These are phyloP conservation scores for Boletellus sp. DNA, from an alignment of 1,284 basidiomycete species.

Conservation along the genomic window DNA sequence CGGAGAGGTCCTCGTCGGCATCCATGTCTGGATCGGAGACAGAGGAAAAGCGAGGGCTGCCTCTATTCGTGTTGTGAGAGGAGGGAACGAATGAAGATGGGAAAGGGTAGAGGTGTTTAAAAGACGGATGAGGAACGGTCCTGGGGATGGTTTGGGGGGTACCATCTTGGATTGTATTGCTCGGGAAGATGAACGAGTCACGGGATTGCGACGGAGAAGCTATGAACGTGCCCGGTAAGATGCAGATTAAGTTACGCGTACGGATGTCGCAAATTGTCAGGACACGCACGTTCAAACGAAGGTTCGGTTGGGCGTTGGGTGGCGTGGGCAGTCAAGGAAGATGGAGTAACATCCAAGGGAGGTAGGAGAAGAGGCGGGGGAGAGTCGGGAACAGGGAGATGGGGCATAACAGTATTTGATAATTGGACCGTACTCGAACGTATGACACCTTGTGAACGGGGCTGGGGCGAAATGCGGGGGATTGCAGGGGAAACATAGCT, in stretches of 20 bases:
- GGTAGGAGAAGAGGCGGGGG: background rate
- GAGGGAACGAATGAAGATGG: constrained; percentile 30
- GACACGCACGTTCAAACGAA: constrained; percentile 22
- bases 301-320: constrained; percentile 17
- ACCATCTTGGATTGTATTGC: constrained; percentile 24
- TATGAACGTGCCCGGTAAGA: constrained; percentile 22
- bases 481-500: constrained; percentile 34
- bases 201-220: constrained; percentile 23
- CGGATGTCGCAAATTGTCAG: constrained; percentile 1
- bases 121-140: constrained; percentile 8
- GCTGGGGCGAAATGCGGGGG: constrained; percentile 29
- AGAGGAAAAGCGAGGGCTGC: constrained; percentile 23
- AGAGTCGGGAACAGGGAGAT: background rate
- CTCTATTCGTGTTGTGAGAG: constrained; percentile 23
- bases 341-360: constrained; percentile 1
- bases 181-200: constrained; percentile 42
- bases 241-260: constrained; percentile 10
- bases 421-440: constrained; percentile 64
- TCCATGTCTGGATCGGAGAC: constrained; percentile 29
- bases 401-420: constrained; percentile 38
- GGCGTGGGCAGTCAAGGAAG: constrained; percentile 15
- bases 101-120: constrained; percentile 17
- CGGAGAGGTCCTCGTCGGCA: constrained; percentile 26
- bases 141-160: constrained; percentile 26
- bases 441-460: constrained; percentile 58